Percentiles rank a stretch among this genome's conserved stretches.
Evolutionary conservation across 2,329 filamentous ascomycete species (phyloP).

Genomic region (Nemania abortiva): DNA sequence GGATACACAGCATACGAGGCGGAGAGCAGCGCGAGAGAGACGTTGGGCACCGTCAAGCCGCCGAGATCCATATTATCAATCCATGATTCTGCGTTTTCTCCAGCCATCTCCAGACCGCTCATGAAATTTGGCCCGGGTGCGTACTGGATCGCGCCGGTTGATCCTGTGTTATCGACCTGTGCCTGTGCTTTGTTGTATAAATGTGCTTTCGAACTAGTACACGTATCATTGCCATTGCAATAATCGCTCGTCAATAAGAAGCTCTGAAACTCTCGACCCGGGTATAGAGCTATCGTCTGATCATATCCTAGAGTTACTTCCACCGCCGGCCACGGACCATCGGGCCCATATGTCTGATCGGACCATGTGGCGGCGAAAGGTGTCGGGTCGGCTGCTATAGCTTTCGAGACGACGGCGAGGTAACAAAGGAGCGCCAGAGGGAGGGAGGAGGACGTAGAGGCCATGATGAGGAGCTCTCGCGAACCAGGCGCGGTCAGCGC

Average conservation of each 20-base stretch:
- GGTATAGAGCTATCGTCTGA: slow-evolving; percentile 48
- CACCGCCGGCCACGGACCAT: slow-evolving; percentile 53
- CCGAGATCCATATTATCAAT: slow-evolving; percentile 47
- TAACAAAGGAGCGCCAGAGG: slow-evolving; percentile 45
- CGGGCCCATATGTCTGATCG: slow-evolving; percentile 49
- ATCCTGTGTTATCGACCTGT: slow-evolving; percentile 45
- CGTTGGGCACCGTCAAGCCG: slow-evolving; percentile 43
- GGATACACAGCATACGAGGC: slow-evolving; percentile 49
- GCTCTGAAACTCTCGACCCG: slow-evolving; percentile 48
- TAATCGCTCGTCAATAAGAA: slow-evolving; percentile 49
- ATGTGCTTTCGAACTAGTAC: slow-evolving; percentile 46
- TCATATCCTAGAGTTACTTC: slow-evolving; percentile 44
- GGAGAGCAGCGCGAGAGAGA: slow-evolving; percentile 47
- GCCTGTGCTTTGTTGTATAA: slow-evolving; percentile 48
- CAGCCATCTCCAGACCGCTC: slow-evolving; percentile 44
- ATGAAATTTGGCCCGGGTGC: slow-evolving; percentile 44
- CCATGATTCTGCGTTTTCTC: slow-evolving; percentile 44
- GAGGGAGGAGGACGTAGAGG: slow-evolving; percentile 38
- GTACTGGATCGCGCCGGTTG: slow-evolving; percentile 44
- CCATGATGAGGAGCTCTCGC: slow-evolving; percentile 40
- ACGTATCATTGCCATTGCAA: slow-evolving; percentile 47
- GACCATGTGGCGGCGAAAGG: slow-evolving; percentile 48
- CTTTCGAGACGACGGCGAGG: slow-evolving; percentile 38
- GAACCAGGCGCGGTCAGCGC: slow-evolving; percentile 36
- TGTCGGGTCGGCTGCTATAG: slow-evolving; percentile 34